Percentiles rank a stretch among this genome's conserved stretches.
phyloP scores from a whole-genome alignment of 805 yeast genomes.

The Lipomyces yamanashiensis region DNA sequence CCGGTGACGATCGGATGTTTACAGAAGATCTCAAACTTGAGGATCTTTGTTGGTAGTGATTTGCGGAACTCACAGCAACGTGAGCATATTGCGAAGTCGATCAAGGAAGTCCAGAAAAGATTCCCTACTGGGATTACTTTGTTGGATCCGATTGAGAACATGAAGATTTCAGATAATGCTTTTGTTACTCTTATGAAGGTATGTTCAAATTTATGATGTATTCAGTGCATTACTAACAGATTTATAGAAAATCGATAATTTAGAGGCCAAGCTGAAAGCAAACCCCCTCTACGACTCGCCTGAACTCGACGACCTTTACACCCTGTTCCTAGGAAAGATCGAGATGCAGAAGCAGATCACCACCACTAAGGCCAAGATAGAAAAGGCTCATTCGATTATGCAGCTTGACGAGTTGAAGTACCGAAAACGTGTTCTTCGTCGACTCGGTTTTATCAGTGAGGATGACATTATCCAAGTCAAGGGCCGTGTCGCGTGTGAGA shows the following conservation, averaged over 20 bases:
- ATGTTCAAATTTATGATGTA: neutral
- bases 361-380: conserved; percentile 63
- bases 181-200: conserved; percentile 59
- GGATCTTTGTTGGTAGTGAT: conserved; percentile 79
- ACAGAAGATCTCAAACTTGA: conserved; percentile 72
- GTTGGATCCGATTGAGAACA: conserved; percentile 86
- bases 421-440: conserved; percentile 88
- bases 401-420: conserved; percentile 93
- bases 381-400: conserved; percentile 86
- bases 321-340: conserved; percentile 67
- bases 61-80: conserved; percentile 53
- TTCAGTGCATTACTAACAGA: neutral
- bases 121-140: conserved; percentile 91
- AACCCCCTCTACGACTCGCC: conserved; percentile 63
- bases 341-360: conserved; percentile 63
- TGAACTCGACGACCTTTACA: conserved; percentile 65
- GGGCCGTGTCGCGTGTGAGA: conserved; percentile 97
- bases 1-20: conserved; percentile 86
- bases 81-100: conserved; percentile 66
- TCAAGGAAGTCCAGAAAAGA: conserved; percentile 78
- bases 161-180: conserved; percentile 85
- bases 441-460: conserved; percentile 86
- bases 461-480: conserved; percentile 91
- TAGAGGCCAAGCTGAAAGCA: conserved; percentile 71
- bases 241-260: conserved; percentile 75